Evolutionary conservation across 108 stramenopile genomes (phyloP).

Genomic region (Cylindrotheca fusiformis): DNA sequence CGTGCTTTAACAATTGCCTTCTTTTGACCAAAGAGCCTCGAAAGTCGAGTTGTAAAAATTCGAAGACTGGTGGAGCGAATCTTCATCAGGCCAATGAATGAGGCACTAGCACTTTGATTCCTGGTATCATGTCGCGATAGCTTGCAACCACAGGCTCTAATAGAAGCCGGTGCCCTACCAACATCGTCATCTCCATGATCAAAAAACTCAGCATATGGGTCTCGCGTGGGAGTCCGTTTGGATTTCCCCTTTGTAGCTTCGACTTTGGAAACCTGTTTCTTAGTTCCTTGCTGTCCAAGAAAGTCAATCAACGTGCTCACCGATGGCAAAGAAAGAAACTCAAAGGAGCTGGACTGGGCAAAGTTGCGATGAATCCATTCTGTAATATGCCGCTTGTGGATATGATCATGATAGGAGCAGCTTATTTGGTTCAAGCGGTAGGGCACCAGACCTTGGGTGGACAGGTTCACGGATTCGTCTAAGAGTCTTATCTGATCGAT

Average conservation of each 20-base stretch:
- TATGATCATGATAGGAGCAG: neutral
- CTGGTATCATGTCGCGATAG: constrained; percentile 15
- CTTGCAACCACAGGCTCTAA: constrained; percentile 5
- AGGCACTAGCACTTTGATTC: no score
- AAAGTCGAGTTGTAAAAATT: constrained; percentile 1
- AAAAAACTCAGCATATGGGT: constrained; percentile 84
- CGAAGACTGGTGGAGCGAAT: constrained; percentile 17
- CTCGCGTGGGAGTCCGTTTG: constrained; percentile 33
- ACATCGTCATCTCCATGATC: constrained; percentile 46
- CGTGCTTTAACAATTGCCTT: neutral
- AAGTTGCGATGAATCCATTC: constrained; percentile 6
- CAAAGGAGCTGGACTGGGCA: no score
- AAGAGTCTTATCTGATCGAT: no score
- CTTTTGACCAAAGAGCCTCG: neutral
- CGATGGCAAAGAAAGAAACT: no score
- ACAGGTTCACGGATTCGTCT: no score
- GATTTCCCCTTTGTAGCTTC: no score
- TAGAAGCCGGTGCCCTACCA: no score
- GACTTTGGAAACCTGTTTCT: no score
- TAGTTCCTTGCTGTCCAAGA: no score
- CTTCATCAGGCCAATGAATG: constrained; percentile 15
- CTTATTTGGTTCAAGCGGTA: neutral
- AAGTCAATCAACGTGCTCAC: no score
- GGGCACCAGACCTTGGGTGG: neutral
- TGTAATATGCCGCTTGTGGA: neutral